Percentiles rank a stretch among this genome's conserved stretches.
These are phyloP conservation scores for Saitozyma sp. DNA, from an alignment of 768 basidiomycete species.

Conservation along the genomic window DNA sequence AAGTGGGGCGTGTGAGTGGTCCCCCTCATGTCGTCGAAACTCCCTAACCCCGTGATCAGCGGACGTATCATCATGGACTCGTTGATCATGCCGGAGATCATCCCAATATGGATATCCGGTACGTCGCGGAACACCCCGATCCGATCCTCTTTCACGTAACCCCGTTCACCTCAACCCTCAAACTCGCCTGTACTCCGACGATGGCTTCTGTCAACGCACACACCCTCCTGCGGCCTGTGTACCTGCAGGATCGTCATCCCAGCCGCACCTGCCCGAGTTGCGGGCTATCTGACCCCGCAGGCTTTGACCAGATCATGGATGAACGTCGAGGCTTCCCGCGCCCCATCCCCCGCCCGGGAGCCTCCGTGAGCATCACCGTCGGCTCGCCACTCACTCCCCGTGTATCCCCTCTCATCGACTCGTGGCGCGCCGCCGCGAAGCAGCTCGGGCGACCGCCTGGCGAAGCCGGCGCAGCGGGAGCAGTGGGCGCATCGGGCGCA, in stretches of 20 bases:
- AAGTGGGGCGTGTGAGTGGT: constrained; percentile 93
- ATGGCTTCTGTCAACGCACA: too few species aligned
- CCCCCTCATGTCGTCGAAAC: neutral
- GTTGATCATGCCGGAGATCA: constrained; percentile 67
- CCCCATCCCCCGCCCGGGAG: constrained; percentile 66
- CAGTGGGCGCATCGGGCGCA: constrained; percentile 38
- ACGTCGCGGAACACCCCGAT: constrained; percentile 13
- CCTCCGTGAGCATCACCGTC: constrained; percentile 70
- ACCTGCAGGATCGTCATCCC: too few species aligned
- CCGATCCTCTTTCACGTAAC: neutral
- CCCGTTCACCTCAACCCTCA: neutral
- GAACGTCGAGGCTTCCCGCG: constrained; percentile 74
- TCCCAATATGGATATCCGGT: constrained; percentile 94
- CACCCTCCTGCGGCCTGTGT: too few species aligned
- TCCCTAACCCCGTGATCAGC: constrained; percentile 54
- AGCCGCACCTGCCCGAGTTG: too few species aligned
- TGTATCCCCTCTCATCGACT: constrained; percentile 44
- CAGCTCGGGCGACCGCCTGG: neutral
- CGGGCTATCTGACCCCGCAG: constrained; percentile 48
- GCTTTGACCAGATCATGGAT: constrained; percentile 87
- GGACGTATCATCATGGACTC: constrained; percentile 79
- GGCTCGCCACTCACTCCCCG: constrained; percentile 65
- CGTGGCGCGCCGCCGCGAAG: constrained; percentile 33
- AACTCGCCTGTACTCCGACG: neutral
- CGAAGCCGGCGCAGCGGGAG: constrained; percentile 14